Evolutionary conservation across 306 rosid species (phyloP).

Genomic region (Vicia sativa): DNA sequence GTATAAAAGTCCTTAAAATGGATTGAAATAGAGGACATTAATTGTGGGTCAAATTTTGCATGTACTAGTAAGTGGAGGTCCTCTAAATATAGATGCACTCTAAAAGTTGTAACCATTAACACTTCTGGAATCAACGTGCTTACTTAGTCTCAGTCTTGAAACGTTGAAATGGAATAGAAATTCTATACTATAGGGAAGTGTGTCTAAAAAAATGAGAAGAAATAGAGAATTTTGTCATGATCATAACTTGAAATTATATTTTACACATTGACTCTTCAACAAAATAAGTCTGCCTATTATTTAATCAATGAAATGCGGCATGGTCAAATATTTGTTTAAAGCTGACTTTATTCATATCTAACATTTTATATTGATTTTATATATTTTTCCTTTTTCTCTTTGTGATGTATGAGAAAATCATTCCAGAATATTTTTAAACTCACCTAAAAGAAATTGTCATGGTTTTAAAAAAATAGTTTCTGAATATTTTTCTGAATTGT

Average conservation of each 20-base stretch:
- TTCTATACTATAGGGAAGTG: too few species aligned
- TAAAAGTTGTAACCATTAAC: not conserved
- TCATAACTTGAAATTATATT: constrained; percentile 2
- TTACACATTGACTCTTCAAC: not conserved
- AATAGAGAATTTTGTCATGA: not conserved
- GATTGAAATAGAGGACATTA: constrained; percentile 48
- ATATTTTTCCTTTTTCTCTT: not conserved
- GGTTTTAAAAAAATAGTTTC: not conserved
- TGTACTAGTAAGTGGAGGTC: constrained; percentile 45
- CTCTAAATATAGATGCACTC: constrained; percentile 2
- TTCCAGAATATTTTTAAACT: not conserved
- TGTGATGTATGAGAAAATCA: not conserved
- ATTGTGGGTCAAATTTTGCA: constrained; percentile 48
- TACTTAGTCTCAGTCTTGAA: not conserved
- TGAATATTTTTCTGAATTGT: not conserved
- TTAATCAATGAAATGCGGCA: not conserved
- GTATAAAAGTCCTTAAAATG: constrained; percentile 23
- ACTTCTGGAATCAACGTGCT: constrained; percentile 9
- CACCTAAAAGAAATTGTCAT: not conserved
- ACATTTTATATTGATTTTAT: not conserved
- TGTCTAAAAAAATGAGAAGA: not conserved
- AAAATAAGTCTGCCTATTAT: constrained; percentile 8
- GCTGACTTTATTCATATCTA: not conserved
- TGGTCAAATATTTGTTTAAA: constrained; percentile 10
- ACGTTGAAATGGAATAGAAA: constrained; percentile 1